Percentiles rank a stretch among this genome's conserved stretches.
Conservation (phyloP, 2,329 filamentous ascomycete species). For the Fusarium beomiforme region DNA sequence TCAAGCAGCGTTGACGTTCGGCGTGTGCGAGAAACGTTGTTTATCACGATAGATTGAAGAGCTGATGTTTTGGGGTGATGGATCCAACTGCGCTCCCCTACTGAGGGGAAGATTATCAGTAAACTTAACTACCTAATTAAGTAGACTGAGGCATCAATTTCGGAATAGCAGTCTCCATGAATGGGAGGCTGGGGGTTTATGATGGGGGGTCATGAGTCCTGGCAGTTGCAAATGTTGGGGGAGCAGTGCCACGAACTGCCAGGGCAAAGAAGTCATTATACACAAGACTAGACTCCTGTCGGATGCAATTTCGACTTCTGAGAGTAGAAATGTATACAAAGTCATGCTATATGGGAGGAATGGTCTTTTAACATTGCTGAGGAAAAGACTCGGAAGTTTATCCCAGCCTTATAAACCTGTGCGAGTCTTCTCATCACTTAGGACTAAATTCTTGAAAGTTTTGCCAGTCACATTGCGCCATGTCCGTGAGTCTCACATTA, state of each 20-base stretch:
- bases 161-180: background rate
- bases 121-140: too few relatives aligned
- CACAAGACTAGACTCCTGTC: background rate
- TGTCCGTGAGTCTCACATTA: too few relatives aligned
- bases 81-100: background rate
- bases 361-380: background rate
- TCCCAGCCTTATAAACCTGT: background rate
- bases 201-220: background rate
- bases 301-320: background rate
- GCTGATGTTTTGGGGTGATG: background rate
- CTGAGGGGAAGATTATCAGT: background rate
- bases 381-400: background rate
- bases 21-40: conserved; percentile 2
- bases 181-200: background rate
- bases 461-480: too few relatives aligned
- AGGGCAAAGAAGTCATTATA: background rate
- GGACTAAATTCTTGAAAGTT: too few relatives aligned
- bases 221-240: conserved; percentile 6
- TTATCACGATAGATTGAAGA: conserved; percentile 3
- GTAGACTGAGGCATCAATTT: conserved; percentile 13
- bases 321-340: too few relatives aligned
- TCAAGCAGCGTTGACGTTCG: background rate
- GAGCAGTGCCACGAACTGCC: conserved; percentile 20
- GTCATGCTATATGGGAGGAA: background rate
- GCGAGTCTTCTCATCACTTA: too few relatives aligned